Evolutionary conservation across 2,329 filamentous ascomycete species (phyloP), one percentile per base, ranked within the genome.

Genomic region (Pseudogymnoascus sp.): DNA sequence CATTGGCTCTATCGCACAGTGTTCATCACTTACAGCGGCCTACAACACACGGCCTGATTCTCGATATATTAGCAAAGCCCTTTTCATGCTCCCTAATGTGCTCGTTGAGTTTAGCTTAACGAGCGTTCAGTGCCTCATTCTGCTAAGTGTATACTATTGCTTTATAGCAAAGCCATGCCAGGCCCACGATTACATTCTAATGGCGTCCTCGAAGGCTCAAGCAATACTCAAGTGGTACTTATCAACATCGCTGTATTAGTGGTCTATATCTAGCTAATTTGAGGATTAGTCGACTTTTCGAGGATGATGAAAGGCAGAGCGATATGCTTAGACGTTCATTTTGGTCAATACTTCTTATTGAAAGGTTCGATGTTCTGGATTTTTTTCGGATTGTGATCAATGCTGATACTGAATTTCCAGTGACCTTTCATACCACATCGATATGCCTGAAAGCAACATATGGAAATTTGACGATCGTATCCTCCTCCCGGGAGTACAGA

Each of bases 151-250:
- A 49, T 71, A 73, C 64, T 69, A 73, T 58, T 66, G 66, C 62
- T 69, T 66, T 42, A 62, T 70, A 8, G 62, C 65, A 8, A 69
- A 66, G 42, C 71, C 70, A 11, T 70, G 69, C 42, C 70, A 73
- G 58, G 71, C 71, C 1, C 67, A 72, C 62, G 70, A 72, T 39
- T 72, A 71, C 49, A 67, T 66, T 35, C 49, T 71, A 58, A 67
- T 72, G 8, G 70, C 71, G 4, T 71, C 70, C 2, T 69, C 66
- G 55, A 72, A 71, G 63, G 67, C 69, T 5, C 70, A 72, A 60
- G 71, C 69, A 58, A 60, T 72, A 7, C 66, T 72, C 30, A 65
- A 65, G 61, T 64, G 64, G 64, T 64, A 33, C 28, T 39, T 45
- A 38, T 38, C 16, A 14, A 16, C 58, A 30, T 30, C 19, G 39